A percentile compares a stretch with the other conserved stretches of the same genome.
Evolutionary conservation across 129 eudicot species (phyloP).

Genomic region (Heracleum sosnowskyi): DNA sequence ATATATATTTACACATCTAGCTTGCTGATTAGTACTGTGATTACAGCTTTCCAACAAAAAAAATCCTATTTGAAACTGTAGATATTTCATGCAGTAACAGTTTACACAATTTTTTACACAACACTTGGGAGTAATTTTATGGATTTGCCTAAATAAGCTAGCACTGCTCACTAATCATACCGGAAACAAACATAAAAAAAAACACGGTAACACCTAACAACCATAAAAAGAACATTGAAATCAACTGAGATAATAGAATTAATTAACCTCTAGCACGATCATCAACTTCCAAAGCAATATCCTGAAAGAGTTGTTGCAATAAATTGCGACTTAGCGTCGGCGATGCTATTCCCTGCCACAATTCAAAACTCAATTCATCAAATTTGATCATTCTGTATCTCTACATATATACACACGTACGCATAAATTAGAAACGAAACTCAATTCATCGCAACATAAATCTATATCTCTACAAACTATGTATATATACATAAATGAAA

Average conservation of each 20-base stretch:
- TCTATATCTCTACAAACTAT: background rate
- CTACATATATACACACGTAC: background rate
- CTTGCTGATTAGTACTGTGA: background rate
- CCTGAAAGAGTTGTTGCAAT: constrained; percentile 80
- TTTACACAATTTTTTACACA: background rate
- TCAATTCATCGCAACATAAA: background rate
- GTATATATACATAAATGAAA: background rate
- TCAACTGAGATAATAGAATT: background rate
- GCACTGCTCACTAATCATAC: background rate
- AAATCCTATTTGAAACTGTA: background rate
- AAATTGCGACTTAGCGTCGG: constrained; percentile 72
- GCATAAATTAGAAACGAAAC: background rate
- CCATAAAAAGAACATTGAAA: background rate
- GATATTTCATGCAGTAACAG: background rate
- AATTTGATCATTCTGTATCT: background rate
- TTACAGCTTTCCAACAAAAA: background rate
- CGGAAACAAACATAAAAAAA: background rate
- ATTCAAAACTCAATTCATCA: background rate
- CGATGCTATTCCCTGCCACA: constrained; percentile 61
- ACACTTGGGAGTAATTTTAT: background rate
- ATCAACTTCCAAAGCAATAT: constrained; percentile 85
- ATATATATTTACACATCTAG: background rate
- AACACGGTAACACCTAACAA: background rate
- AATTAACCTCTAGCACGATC: constrained; percentile 83
- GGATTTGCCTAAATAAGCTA: background rate